These are phyloP conservation scores for Candida nonsorbophila DNA, from an alignment of 805 yeast species.

Conservation along the genomic window DNA sequence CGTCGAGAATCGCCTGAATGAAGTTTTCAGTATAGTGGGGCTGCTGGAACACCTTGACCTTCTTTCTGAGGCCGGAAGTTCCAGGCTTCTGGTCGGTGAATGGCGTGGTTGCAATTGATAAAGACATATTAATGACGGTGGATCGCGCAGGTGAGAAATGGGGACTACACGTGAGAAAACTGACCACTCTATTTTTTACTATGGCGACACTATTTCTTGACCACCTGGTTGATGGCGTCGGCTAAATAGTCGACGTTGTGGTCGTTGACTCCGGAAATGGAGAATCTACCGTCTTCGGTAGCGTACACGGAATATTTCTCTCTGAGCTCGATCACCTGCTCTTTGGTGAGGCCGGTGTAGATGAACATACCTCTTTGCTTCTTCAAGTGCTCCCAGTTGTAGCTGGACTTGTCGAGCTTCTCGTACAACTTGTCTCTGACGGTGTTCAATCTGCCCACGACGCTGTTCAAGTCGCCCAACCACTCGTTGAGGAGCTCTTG, in stretches of 20 bases:
- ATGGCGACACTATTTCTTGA: slow-evolving; percentile 11
- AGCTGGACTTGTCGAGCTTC: slow-evolving; percentile 54
- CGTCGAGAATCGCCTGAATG: slow-evolving; percentile 75
- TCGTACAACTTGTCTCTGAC: slow-evolving; percentile 66
- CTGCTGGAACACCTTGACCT: slow-evolving; percentile 77
- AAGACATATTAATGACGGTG: slow-evolving; percentile 1
- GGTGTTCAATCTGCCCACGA: slow-evolving; percentile 71
- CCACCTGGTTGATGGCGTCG: slow-evolving; percentile 51
- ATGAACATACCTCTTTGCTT: slow-evolving; percentile 97
- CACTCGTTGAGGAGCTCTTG: slow-evolving; percentile 58
- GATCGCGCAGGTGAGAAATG: slow-evolving; percentile 1
- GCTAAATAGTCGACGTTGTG: slow-evolving; percentile 74
- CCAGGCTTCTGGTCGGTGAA: slow-evolving; percentile 95
- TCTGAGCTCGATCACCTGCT: slow-evolving; percentile 68
- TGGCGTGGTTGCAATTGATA: slow-evolving; percentile 49
- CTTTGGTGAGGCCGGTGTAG: slow-evolving; percentile 72
- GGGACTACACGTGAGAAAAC: not conserved
- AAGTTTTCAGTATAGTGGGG: slow-evolving; percentile 87
- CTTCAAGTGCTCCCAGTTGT: slow-evolving; percentile 81
- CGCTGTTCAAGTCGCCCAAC: slow-evolving; percentile 72
- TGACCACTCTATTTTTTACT: not conserved
- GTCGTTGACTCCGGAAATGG: slow-evolving; percentile 83
- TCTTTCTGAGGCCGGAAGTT: slow-evolving; percentile 93
- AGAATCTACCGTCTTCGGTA: slow-evolving; percentile 86
- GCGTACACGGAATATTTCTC: slow-evolving; percentile 74